Evolutionary conservation across 176 grass and related monocot species (phyloP), one percentile per base, ranked within the genome.

Genomic region (Carex parvula): DNA sequence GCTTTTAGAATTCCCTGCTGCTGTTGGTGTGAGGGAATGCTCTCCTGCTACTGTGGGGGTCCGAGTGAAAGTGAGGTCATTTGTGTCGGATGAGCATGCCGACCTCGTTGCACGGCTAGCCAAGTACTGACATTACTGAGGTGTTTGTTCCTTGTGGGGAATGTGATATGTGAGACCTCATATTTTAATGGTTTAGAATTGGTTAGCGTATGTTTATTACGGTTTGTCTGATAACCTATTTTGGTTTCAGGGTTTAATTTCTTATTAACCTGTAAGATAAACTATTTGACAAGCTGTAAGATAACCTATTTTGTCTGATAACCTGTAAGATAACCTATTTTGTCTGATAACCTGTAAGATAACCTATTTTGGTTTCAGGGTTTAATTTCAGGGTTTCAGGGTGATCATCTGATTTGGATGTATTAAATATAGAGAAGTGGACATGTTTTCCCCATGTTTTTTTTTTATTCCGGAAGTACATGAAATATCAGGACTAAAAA

Each of bases 51-150:
- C 89, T 39, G 67, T 80, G 26, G 79, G n/a, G 61, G 16, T 50
- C 20, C 59, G 41, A 48, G 39, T 93, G 86, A 92, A 72, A 87
- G 90, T 98, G 55, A 98, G 91, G 84, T 98, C 95, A 21, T 91
- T 91, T 24, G 87, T 97, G 6, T 56, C 92, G 1, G 87, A 92
- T 18, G 17, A 92, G 56, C 94, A 89, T 84, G 80, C 90, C 2
- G 92, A 89, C 63, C 50, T 92, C 8, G 35, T 94, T 20, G 66
- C 64, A 52, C 9, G 8, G 4, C 1, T 83, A 65, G 80, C 41
- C 0, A 67, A 68, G 60, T 83, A 83, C 18, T 83, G 67, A 11
- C 16, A 17, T 69, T 0, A 41, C 66, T 41, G 14, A 65, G 10
- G 8, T 10, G 21, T 15, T 48, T 50, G 39, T 21, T 13, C 6